A percentile compares a stretch with the other conserved stretches of the same genome.
These are phyloP conservation scores for Aspergillus sparsus DNA, from an alignment of 495 filamentous ascomycete genomes.

Conservation along the genomic window DNA sequence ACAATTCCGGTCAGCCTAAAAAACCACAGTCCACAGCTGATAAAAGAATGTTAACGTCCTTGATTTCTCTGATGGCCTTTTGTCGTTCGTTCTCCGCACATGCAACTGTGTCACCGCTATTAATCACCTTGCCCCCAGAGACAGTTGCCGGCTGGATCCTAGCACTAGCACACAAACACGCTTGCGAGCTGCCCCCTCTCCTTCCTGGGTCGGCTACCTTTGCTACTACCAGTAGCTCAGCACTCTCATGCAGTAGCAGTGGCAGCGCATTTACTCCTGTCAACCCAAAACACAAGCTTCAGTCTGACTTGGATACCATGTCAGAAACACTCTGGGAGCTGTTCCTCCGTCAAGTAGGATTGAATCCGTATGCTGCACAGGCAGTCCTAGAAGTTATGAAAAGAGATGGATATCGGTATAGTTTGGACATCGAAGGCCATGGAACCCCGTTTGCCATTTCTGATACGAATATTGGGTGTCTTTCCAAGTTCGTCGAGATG, in stretches of 20 bases:
- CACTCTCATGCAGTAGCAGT: no score
- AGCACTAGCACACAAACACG: constrained; percentile 33
- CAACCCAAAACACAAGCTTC: constrained; percentile 12
- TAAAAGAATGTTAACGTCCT: constrained; percentile 13
- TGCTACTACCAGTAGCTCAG: no score
- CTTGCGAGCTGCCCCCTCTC: constrained; percentile 16
- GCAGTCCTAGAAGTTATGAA: constrained; percentile 49
- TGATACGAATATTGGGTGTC: not conserved
- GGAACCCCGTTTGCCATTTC: not conserved
- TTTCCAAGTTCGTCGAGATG: constrained; percentile 30
- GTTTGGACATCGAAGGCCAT: not conserved
- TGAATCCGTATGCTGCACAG: constrained; percentile 83
- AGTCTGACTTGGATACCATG: constrained; percentile 10
- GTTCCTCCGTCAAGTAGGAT: constrained; percentile 68
- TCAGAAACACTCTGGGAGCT: constrained; percentile 70
- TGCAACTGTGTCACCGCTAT: constrained; percentile 37
- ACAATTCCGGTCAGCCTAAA: constrained; percentile 9
- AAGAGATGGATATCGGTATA: not conserved
- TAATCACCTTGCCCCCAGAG: constrained; percentile 37
- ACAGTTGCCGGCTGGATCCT: constrained; percentile 40
- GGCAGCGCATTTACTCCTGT: constrained; percentile 17
- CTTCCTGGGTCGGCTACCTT: not conserved
- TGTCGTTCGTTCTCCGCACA: constrained; percentile 17
- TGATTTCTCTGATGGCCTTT: constrained; percentile 22
- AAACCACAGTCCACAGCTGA: constrained; percentile 16